Evolutionary conservation across 495 filamentous ascomycete genomes (phyloP).

Genomic region (Aspergillus mulundensis): DNA sequence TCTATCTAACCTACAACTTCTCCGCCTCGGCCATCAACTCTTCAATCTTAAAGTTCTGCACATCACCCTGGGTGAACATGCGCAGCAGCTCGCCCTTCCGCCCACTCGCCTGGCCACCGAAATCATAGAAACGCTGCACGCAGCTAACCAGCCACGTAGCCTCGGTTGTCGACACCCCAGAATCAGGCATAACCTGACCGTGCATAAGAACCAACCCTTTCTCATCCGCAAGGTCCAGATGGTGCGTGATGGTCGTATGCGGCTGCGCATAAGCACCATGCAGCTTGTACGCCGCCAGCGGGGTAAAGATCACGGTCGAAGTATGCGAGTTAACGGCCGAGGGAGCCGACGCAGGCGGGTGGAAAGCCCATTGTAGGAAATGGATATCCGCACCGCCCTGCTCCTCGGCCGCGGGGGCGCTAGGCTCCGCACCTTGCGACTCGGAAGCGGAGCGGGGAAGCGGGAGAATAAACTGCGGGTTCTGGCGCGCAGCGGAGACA

Average conservation of each 20-base stretch:
- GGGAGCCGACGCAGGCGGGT: conserved; percentile 81
- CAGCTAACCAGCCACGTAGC: conserved; percentile 88
- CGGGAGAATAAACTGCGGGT: conserved; percentile 89
- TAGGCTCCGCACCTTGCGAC: conserved; percentile 4
- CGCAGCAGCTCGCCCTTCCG: conserved; percentile 65
- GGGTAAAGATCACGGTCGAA: conserved; percentile 85
- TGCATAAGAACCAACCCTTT: conserved; percentile 81
- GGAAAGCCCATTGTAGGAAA: conserved; percentile 64
- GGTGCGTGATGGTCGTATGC: conserved; percentile 90
- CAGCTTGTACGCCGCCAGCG: conserved; percentile 86
- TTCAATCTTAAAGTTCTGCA: conserved; percentile 70
- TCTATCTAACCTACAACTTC: conserved; percentile 42
- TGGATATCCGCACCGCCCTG: conserved; percentile 41
- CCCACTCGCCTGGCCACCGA: conserved; percentile 48
- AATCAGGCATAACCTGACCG: conserved; percentile 69
- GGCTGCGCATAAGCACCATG: conserved; percentile 84
- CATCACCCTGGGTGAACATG: conserved; percentile 75
- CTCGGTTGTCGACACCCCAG: conserved; percentile 74
- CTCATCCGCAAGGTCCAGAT: conserved; percentile 67
- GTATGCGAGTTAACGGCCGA: conserved; percentile 49
- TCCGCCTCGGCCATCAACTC: conserved; percentile 82
- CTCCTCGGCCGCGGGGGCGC: conserved; percentile 23
- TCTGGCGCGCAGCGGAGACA: conserved; percentile 57
- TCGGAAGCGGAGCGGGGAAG: conserved; percentile 58
- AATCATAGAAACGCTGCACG: conserved; percentile 90